Percentiles rank a stretch among this genome's conserved stretches.
Conservation (phyloP, 768 basidiomycete genomes). For the Sutorius australiensis region DNA sequence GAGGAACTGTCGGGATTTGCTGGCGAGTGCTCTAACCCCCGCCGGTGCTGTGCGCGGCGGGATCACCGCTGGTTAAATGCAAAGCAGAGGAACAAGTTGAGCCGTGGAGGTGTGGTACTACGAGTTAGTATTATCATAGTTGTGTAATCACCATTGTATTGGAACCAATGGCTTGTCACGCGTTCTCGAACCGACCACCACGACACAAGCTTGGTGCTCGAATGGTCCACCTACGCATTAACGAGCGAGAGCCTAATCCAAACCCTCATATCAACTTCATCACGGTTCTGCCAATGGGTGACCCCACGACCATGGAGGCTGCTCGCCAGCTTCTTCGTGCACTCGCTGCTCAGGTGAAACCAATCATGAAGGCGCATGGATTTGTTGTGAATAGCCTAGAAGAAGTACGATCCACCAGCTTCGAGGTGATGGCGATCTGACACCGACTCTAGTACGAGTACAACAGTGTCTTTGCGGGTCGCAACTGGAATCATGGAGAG, state of each 20-base stretch:
- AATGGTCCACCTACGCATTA: conserved; percentile 72
- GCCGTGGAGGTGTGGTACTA: neutral
- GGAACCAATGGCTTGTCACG: neutral
- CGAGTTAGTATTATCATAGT: too few relatives aligned
- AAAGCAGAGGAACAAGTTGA: conserved; percentile 22
- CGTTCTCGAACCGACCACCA: neutral
- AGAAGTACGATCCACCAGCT: conserved; percentile 49
- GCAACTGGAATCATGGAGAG: conserved; percentile 85
- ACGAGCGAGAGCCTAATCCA: conserved; percentile 66
- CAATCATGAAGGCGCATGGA: conserved; percentile 78
- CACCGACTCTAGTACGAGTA: conserved; percentile 58
- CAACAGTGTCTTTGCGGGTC: conserved; percentile 73
- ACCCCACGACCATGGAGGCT: conserved; percentile 50
- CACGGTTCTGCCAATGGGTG: conserved; percentile 44
- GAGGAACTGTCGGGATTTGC: conserved; percentile 52
- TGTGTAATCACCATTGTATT: neutral
- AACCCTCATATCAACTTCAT: conserved; percentile 80
- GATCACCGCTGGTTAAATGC: conserved; percentile 15
- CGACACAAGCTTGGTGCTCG: neutral
- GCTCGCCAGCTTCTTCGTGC: conserved; percentile 72
- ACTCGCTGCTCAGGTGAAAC: conserved; percentile 78
- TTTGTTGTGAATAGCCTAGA: conserved; percentile 76
- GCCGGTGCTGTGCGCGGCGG: conserved; percentile 21
- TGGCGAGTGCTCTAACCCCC: conserved; percentile 47
- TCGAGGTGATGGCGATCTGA: neutral